Conservation (phyloP, 805 yeast species). For the Kuraishia borneana region DNA sequence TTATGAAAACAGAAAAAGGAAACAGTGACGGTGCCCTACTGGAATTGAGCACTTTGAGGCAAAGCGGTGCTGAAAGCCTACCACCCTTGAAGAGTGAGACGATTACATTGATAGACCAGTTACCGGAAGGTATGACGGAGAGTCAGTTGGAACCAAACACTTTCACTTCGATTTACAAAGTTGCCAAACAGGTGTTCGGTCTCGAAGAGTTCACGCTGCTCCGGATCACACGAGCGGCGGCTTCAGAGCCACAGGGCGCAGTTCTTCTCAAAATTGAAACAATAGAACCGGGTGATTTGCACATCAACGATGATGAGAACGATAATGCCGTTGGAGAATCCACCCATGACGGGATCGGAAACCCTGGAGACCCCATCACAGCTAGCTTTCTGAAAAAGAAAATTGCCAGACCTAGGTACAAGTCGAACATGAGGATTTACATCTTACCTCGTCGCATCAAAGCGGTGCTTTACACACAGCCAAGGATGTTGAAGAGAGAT, state of each 20-base stretch:
- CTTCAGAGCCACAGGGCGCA: constrained; percentile 39
- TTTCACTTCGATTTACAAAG: constrained; percentile 32
- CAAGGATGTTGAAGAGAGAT: constrained; percentile 40
- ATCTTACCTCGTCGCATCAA: constrained; percentile 30
- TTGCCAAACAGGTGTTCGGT: constrained; percentile 30
- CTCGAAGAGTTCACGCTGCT: constrained; percentile 30
- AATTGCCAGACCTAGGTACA: constrained; percentile 52
- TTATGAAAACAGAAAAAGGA: constrained; percentile 8
- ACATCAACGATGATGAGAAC: constrained; percentile 36
- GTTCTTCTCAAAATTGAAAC: constrained; percentile 43
- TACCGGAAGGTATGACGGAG: background rate
- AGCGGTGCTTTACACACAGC: constrained; percentile 34
- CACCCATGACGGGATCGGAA: constrained; percentile 17
- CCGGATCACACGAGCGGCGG: constrained; percentile 44
- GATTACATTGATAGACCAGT: background rate
- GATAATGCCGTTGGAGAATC: constrained; percentile 9
- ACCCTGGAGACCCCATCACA: constrained; percentile 29
- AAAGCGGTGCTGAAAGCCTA: constrained; percentile 4
- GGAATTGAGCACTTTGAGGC: constrained; percentile 2
- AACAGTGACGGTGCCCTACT: constrained; percentile 2
- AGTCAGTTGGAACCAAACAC: constrained; percentile 10
- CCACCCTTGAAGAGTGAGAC: background rate
- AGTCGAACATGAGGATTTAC: constrained; percentile 52
- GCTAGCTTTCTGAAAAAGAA: constrained; percentile 42
- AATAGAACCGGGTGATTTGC: constrained; percentile 39